Evolutionary conservation across 371 early-diverging fungal species (phyloP).

Genomic region (Funneliformis caledonium): DNA sequence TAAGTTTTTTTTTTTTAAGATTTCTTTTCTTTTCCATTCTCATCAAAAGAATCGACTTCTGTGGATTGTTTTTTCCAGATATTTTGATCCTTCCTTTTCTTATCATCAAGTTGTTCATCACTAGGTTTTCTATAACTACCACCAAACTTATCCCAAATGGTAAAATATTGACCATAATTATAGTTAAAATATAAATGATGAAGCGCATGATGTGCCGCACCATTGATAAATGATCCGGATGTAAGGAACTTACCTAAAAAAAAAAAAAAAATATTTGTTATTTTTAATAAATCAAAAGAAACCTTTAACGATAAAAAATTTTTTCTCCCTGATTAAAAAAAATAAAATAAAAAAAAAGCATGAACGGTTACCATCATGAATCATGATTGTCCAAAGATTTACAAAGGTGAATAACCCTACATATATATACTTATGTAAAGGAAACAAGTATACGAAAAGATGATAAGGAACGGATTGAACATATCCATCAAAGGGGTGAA

Average conservation of each 20-base stretch:
- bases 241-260: slow-evolving; percentile 37
- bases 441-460: slow-evolving; percentile 82
- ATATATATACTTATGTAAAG: slow-evolving; percentile 90
- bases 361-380: slow-evolving; percentile 86
- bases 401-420: slow-evolving; percentile 86
- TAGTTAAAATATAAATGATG: slow-evolving; percentile 98
- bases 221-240: slow-evolving; percentile 57
- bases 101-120: slow-evolving; percentile 67
- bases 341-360: slow-evolving; percentile 40
- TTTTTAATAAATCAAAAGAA: neutral
- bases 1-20: neutral
- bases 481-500: slow-evolving; percentile 94
- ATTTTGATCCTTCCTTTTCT: slow-evolving; percentile 63
- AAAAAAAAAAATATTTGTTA: neutral
- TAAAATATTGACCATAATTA: slow-evolving; percentile 97
- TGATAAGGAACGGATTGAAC: slow-evolving; percentile 95
- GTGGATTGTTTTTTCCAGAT: slow-evolving; percentile 72
- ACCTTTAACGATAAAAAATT: no score
- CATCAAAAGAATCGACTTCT: slow-evolving; percentile 67
- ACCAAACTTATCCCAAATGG: slow-evolving; percentile 82
- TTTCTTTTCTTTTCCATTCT: slow-evolving; percentile 47
- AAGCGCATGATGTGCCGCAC: slow-evolving; percentile 93
- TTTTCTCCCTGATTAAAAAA: slow-evolving; percentile 37
- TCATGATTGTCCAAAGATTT: slow-evolving; percentile 94
- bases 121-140: slow-evolving; percentile 75